Evolutionary conservation across 441 rosid genomes (phyloP), one percentile per base, ranked within the genome.

Genomic region (Gossypium gossypioides): DNA sequence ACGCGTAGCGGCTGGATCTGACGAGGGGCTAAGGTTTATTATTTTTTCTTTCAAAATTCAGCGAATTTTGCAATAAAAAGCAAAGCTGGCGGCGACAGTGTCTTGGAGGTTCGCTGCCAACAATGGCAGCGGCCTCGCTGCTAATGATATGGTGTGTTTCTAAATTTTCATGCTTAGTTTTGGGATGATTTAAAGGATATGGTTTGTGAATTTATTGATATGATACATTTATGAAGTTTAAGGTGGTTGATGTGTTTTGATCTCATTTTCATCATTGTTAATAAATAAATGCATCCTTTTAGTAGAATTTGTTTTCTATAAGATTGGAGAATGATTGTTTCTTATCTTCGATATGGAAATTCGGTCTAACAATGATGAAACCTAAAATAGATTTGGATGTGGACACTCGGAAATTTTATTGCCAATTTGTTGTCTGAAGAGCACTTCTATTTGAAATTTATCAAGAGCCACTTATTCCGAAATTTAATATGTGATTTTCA

Each of bases 31-130:
- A 32, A 80, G 77, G 59, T 63, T 79, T 76, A 52, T 71, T 74
- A 66, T 21, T 21, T 21, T 10, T 56, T 29, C 32, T 59, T 27
- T 27, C 7, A 29, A 52, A 57, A 37, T 61, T 72, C 54, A 72
- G 80, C 16, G 3, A 71, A 74, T 86, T 76, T 79, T 81, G 79
- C 75, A 81, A 75, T 76, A 42, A 79, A 79, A 79, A 79, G 74
- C 54, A 56, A 85, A 75, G 67, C 75, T 96, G 98, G 88, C 97
- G 69, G 82, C 95, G 8, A 75, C 98, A 67, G 79, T 96, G 71
- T 88, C 91, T 83, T 96, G 98, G 99, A 88, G 94, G 82, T 90
- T 81, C 46, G 46, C 90, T 77, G 85, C 91, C 87, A 78, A 61
- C 85, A 89, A 91, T 83, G 98, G 97, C 79, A 88, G 84, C 73